Percentiles rank a stretch among this genome's conserved stretches.
These are phyloP conservation scores for Coix lacrymajobi DNA, from an alignment of 176 grass and related monocot genomes.

Conservation along the genomic window DNA sequence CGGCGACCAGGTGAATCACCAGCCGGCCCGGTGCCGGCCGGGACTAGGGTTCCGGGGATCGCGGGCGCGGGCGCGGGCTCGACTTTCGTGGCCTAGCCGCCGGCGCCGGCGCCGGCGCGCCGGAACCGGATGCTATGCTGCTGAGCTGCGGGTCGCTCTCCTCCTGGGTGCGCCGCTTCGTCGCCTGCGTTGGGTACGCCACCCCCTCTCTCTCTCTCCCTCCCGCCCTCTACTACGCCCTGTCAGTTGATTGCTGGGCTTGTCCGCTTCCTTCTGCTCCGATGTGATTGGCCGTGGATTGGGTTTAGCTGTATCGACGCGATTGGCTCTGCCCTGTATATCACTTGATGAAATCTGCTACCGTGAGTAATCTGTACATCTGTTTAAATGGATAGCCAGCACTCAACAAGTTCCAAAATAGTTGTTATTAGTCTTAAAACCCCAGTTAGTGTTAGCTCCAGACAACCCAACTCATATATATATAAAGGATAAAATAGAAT, in stretches of 20 bases:
- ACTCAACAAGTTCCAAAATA: background rate
- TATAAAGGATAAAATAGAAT: background rate
- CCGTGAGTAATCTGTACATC: background rate
- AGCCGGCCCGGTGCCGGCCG: background rate
- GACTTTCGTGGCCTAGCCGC: background rate
- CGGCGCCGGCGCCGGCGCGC: slow-evolving; percentile 17
- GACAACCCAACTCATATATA: background rate
- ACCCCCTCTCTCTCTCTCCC: background rate
- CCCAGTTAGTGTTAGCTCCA: background rate
- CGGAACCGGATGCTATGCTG: slow-evolving; percentile 51
- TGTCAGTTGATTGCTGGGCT: background rate
- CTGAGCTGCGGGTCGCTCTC: slow-evolving; percentile 55
- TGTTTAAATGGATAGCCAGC: background rate
- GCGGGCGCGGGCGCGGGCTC: background rate
- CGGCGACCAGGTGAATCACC: background rate
- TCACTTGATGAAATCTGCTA: background rate
- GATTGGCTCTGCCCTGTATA: background rate
- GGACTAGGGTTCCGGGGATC: slow-evolving; percentile 8
- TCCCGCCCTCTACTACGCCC: background rate
- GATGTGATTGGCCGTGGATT: background rate
- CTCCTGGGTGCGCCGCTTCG: slow-evolving; percentile 69
- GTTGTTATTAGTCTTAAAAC: background rate
- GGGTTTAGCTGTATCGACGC: background rate
- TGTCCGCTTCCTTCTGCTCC: background rate
- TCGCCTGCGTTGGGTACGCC: slow-evolving; percentile 79